Base-by-base conservation (phyloP, 1,139 yeast genomes). In the Hyphopichia wangnamkhiaoensis region DNA sequence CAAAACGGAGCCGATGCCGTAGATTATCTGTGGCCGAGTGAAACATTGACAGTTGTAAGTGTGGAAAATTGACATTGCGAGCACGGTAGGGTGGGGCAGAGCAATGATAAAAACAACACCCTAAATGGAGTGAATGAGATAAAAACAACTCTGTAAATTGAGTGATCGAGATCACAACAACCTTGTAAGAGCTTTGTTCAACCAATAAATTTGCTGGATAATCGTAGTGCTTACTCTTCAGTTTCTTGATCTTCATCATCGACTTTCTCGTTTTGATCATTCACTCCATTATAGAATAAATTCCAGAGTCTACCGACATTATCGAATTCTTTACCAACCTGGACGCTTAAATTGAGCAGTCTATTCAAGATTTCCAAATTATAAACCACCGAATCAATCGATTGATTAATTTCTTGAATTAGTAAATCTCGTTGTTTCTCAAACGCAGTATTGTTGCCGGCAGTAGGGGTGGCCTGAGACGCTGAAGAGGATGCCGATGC, bases 291-390 rank as follows among this genome's bases (percentile, higher is more conserved):
- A 45, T 72, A 72, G 46, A 71, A 71, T 34, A 62, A 63, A 6
- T 61, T 54, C 78, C 78, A 72, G 31, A 71, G 54, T 19, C 68
- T 53, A 14, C 74, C 74, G 21, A 70, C 74, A 41, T 71, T 68
- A 41, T 70, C 75, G 46, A 72, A 72, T 40, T 70, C 76, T 41
- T 69, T 69, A 5, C 76, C 75, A 1, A 71, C 75, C 42, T 70
- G 73, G 14, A 71, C 56, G 21, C 71, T 65, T 42, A 67, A 71
- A 39, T 65, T 63, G 37, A 72, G 58, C 1, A 75, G 63, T 28
- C 76, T 49, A 47, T 72, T 72, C 42, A 72, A 61, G 13, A 65
- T 60, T 31, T 70, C 74, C 35, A 72, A 52, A 43, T 71, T 71
- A 46, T 61, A 52, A 5, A 67, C 66, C n/a, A 71, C 73, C 3